phyloP scores from a whole-genome alignment of 805 yeast genomes.

The Candida krabiensis region DNA sequence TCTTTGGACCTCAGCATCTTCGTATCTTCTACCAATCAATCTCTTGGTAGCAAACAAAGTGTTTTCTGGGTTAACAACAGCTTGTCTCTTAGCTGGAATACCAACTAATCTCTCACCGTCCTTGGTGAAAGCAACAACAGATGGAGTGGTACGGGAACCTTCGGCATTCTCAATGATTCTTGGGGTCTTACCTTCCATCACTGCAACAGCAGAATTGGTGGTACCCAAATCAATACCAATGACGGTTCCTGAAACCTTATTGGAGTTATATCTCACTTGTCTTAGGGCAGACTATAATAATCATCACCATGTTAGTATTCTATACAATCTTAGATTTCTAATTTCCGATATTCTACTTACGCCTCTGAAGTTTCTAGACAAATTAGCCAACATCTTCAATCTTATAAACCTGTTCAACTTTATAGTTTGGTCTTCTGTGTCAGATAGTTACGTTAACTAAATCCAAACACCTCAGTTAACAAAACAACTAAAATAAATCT shows the following conservation, averaged over 20 bases:
- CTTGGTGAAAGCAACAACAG: constrained; percentile 66
- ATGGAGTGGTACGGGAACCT: constrained; percentile 79
- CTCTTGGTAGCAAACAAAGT: constrained; percentile 83
- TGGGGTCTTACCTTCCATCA: constrained; percentile 63
- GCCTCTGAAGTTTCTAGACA: constrained; percentile 34
- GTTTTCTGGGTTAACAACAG: constrained; percentile 70
- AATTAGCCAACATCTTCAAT: constrained; percentile 32
- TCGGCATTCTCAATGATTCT: constrained; percentile 73
- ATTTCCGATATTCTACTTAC: constrained; percentile 20
- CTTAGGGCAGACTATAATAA: constrained; percentile 23
- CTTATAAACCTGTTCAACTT: too few species aligned
- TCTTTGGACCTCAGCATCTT: constrained; percentile 67
- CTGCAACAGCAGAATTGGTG: constrained; percentile 83
- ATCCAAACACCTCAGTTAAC: too few species aligned
- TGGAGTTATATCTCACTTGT: constrained; percentile 35
- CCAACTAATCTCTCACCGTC: constrained; percentile 57
- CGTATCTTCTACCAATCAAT: constrained; percentile 70
- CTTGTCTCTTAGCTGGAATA: constrained; percentile 73
- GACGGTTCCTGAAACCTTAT: constrained; percentile 44
- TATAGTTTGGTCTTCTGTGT: background rate
- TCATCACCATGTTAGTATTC: constrained; percentile 9
- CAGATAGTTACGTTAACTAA: too few species aligned
- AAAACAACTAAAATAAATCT: too few species aligned
- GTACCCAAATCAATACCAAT: constrained; percentile 86
- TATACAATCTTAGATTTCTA: background rate